These are phyloP conservation scores for Vigna radiata DNA, from an alignment of 306 rosid genomes.

Conservation along the genomic window DNA sequence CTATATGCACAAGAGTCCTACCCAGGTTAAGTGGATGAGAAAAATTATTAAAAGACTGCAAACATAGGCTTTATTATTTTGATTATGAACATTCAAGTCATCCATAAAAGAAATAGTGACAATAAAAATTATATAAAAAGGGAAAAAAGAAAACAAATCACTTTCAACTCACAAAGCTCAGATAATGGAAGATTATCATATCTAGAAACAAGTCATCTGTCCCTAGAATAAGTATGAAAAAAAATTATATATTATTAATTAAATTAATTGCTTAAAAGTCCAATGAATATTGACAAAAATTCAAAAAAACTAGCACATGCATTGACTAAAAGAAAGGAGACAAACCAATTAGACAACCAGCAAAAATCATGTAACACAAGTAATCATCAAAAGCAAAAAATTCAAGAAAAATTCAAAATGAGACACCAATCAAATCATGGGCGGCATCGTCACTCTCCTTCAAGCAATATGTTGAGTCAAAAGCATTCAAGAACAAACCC, in stretches of 20 bases:
- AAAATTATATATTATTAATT: background rate
- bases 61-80: background rate
- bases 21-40: background rate
- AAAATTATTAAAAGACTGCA: background rate
- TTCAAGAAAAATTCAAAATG: background rate
- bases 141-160: background rate
- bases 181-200: background rate
- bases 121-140: background rate
- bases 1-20: background rate
- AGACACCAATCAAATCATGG: background rate
- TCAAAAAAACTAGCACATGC: background rate
- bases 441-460: background rate
- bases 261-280: background rate
- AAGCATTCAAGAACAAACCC: background rate
- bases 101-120: background rate
- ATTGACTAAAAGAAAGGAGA: background rate
- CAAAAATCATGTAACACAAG: background rate
- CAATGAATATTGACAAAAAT: background rate
- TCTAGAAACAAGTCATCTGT: background rate
- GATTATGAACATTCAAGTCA: background rate
- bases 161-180: background rate
- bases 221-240: no score
- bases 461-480: slow-evolving; percentile 4
- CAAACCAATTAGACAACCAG: background rate
- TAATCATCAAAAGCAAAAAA: background rate